Evolutionary conservation across 2,329 filamentous ascomycete genomes (phyloP).

Genomic region (Cryoendolithus antarcticus): DNA sequence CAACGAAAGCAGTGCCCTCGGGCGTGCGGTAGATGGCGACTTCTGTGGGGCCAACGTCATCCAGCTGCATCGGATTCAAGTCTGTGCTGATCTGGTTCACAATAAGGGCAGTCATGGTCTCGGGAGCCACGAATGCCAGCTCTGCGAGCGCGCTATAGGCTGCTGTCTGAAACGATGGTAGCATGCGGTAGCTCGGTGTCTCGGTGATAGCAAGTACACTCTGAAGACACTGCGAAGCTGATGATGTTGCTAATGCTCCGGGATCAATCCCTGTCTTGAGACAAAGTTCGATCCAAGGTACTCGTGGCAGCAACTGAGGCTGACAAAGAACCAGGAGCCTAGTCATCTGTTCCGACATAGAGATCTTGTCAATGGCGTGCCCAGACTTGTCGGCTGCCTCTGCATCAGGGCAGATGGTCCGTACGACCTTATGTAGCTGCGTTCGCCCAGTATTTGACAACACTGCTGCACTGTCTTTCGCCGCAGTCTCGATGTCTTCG

Average conservation of each 20-base stretch:
- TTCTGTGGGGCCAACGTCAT: conserved; percentile 69
- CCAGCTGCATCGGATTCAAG: conserved; percentile 56
- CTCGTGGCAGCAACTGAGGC: conserved; percentile 60
- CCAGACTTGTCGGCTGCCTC: conserved; percentile 38
- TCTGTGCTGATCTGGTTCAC: conserved; percentile 63
- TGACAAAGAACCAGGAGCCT: conserved; percentile 67
- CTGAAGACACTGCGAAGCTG: conserved; percentile 52
- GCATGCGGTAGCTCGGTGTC: conserved; percentile 20
- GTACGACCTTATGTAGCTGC: conserved; percentile 49
- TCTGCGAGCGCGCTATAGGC: conserved; percentile 80
- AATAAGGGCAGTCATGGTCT: conserved; percentile 62
- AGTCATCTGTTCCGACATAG: conserved; percentile 59
- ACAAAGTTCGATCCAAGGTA: conserved; percentile 82
- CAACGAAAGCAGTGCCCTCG: conserved; percentile 77
- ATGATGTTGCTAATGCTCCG: conserved; percentile 57
- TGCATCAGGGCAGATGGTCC: conserved; percentile 49
- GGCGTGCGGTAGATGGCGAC: conserved; percentile 87
- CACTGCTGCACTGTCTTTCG: conserved; percentile 64
- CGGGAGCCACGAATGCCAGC: conserved; percentile 83
- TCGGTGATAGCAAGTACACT: conserved; percentile 47
- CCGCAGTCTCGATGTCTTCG: conserved; percentile 50
- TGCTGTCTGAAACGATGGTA: conserved; percentile 47
- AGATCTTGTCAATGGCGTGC: conserved; percentile 32
- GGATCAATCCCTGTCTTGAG: conserved; percentile 72
- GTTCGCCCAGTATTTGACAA: conserved; percentile 51